These are phyloP conservation scores for Tardiomyces digboiensis DNA, from an alignment of 1,139 yeast species.

Conservation along the genomic window DNA sequence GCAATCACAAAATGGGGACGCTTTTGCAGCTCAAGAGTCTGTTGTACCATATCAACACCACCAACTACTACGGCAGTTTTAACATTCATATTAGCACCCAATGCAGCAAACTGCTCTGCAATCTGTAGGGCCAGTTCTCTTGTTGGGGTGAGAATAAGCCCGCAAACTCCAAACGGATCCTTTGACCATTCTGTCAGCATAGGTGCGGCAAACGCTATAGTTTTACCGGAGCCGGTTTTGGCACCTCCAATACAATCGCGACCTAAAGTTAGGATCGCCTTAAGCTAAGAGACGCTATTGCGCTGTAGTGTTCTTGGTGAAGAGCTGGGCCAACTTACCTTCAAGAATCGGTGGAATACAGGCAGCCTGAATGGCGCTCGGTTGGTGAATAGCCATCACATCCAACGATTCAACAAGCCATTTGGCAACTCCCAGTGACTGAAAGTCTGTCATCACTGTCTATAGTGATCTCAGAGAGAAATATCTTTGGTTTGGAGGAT, in stretches of 20 bases:
- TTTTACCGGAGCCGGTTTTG: constrained; percentile 96
- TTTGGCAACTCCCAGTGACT: constrained; percentile 63
- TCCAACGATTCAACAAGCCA: constrained; percentile 80
- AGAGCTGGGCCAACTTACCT: constrained; percentile 13
- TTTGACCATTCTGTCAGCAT: constrained; percentile 91
- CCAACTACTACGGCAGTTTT: constrained; percentile 81
- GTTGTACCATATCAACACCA: constrained; percentile 87
- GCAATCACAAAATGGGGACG: constrained; percentile 95
- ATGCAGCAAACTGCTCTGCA: constrained; percentile 91
- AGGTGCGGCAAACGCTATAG: constrained; percentile 96
- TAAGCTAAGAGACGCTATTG: too few species aligned
- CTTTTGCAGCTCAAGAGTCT: constrained; percentile 68
- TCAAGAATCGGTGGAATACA: constrained; percentile 77
- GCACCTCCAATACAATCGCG: constrained; percentile 98
- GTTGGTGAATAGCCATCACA: constrained; percentile 74
- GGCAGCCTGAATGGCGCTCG: constrained; percentile 80
- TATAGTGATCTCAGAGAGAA: neutral
- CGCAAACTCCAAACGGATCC: constrained; percentile 91
- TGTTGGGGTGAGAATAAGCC: constrained; percentile 86
- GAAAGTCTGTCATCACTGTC: constrained; percentile 28
- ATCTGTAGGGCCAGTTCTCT: constrained; percentile 92
- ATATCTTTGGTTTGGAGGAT: neutral
- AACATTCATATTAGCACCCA: constrained; percentile 85
- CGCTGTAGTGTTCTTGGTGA: too few species aligned
- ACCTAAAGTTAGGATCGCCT: constrained; percentile 27